phyloP scores from a whole-genome alignment of 2,329 filamentous ascomycete genomes.

The Pyrenochaeta sp. region DNA sequence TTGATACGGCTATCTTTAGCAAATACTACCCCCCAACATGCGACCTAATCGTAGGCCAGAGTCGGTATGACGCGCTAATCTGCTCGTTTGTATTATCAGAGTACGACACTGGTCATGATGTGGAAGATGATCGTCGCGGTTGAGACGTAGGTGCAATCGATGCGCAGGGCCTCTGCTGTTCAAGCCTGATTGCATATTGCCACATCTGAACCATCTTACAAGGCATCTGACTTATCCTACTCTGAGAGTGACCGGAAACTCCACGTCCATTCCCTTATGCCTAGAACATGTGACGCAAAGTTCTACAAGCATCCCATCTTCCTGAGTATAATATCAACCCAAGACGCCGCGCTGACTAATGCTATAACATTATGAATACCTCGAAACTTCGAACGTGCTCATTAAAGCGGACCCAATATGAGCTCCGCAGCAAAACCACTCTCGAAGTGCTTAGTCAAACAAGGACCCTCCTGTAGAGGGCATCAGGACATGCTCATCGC shows the following conservation, averaged over 20 bases:
- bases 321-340: constrained; percentile 4
- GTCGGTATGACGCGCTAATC: neutral
- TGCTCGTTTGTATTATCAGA: too few species aligned
- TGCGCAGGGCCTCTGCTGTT: too few species aligned
- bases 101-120: too few species aligned
- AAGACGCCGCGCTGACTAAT: constrained; percentile 34
- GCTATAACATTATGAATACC: constrained; percentile 13
- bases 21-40: neutral
- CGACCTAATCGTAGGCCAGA: neutral
- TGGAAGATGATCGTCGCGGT: too few species aligned
- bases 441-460: neutral
- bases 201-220: too few species aligned
- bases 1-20: neutral
- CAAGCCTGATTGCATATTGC: too few species aligned
- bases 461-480: neutral
- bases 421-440: neutral
- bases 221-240: too few species aligned
- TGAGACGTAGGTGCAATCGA: too few species aligned
- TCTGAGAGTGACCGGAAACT: too few species aligned
- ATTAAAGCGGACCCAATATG: neutral
- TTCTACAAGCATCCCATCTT: neutral
- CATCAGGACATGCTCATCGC: constrained; percentile 11
- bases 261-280: neutral
- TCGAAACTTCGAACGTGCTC: neutral
- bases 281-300: neutral